These are phyloP conservation scores for Yarrowia alimentaria DNA, from an alignment of 805 yeast genomes.

Conservation along the genomic window DNA sequence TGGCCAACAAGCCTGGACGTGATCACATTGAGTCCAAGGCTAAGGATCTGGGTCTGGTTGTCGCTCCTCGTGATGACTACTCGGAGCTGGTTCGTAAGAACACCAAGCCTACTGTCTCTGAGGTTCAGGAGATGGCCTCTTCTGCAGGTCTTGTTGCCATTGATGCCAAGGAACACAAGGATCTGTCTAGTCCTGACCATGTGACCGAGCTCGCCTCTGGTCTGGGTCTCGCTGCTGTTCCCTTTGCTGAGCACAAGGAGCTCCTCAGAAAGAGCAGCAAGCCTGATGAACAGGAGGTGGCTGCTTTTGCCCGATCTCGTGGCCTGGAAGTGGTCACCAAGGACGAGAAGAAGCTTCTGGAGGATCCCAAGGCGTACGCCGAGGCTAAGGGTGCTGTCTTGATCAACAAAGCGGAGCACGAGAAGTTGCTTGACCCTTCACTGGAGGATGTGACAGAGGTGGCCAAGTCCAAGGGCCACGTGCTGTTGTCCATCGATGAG, in stretches of 20 bases:
- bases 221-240: conserved; percentile 27
- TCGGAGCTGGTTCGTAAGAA: conserved; percentile 30
- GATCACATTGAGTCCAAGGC: conserved; percentile 31
- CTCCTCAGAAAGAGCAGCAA: conserved; percentile 34
- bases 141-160: conserved; percentile 1
- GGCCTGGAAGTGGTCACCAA: conserved; percentile 30
- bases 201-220: conserved; percentile 32
- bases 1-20: conserved; percentile 10
- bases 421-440: conserved; percentile 29
- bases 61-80: conserved; percentile 40
- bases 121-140: conserved; percentile 17
- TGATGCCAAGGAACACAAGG: not conserved
- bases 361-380: conserved; percentile 28
- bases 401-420: not conserved
- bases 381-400: conserved; percentile 3
- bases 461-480: conserved; percentile 18
- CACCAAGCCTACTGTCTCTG: conserved; percentile 28
- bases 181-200: conserved; percentile 1
- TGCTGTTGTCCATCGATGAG: conserved; percentile 26
- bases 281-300: conserved; percentile 20
- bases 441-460: conserved; percentile 30
- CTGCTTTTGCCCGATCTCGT: conserved; percentile 31
- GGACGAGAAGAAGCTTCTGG: conserved; percentile 17
- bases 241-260: conserved; percentile 27
- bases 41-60: conserved; percentile 35